Conservation (phyloP, 352 stramenopile species). For the Pythium periplocum region DNA sequence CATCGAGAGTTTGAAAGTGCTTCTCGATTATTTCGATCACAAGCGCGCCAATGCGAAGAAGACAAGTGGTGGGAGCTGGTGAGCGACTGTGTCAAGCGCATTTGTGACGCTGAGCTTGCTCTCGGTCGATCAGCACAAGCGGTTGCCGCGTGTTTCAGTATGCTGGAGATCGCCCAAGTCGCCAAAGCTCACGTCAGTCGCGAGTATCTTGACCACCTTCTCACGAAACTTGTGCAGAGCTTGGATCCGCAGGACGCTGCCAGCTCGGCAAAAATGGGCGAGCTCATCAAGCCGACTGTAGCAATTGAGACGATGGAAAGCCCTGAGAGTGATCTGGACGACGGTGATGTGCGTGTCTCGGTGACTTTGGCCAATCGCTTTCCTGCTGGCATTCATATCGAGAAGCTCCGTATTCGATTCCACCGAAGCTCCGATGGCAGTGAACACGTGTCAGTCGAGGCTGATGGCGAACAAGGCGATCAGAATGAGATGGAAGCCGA, state of each 20-base stretch:
- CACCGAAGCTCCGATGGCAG: background rate
- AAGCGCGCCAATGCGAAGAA: slow-evolving; percentile 65
- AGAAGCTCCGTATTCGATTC: slow-evolving; percentile 48
- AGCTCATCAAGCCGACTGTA: slow-evolving; percentile 44
- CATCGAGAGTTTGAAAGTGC: slow-evolving; percentile 58
- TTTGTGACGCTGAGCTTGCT: slow-evolving; percentile 52
- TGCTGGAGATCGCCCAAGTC: slow-evolving; percentile 48
- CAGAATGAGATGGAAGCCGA: slow-evolving; percentile 4
- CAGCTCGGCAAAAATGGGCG: slow-evolving; percentile 36
- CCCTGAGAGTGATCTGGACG: slow-evolving; percentile 28
- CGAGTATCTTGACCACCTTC: slow-evolving; percentile 42
- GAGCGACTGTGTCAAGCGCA: slow-evolving; percentile 38
- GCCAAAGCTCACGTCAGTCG: slow-evolving; percentile 39
- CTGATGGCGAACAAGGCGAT: background rate
- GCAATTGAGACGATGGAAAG: slow-evolving; percentile 53
- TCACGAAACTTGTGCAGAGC: slow-evolving; percentile 41
- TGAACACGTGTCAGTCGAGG: background rate
- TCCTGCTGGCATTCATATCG: slow-evolving; percentile 45
- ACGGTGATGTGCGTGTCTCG: slow-evolving; percentile 54
- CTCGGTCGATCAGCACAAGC: slow-evolving; percentile 48
- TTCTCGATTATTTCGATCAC: slow-evolving; percentile 55
- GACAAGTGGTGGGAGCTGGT: slow-evolving; percentile 75
- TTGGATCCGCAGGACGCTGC: slow-evolving; percentile 10
- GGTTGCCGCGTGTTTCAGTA: slow-evolving; percentile 53
- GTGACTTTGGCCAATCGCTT: slow-evolving; percentile 57